Conservation (phyloP, 2,329 filamentous ascomycete genomes). For the Sporothrix schenckii region DNA sequence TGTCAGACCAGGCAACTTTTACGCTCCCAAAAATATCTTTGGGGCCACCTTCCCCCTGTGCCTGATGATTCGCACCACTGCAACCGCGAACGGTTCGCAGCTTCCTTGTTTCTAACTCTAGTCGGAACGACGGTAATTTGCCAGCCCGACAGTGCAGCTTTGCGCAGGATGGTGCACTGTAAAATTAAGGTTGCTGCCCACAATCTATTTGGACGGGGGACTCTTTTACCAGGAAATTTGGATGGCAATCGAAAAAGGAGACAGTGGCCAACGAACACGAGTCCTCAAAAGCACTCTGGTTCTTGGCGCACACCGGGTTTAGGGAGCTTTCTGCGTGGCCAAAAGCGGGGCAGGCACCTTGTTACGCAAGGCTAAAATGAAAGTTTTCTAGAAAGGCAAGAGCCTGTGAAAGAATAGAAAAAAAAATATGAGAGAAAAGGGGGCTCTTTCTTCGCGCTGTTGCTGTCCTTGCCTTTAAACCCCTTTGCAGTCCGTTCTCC, state of each 20-base stretch:
- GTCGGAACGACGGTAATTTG: conserved; percentile 17
- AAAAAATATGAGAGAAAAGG: not conserved
- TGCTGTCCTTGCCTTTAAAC: not conserved
- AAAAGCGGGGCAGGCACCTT: conserved; percentile 20
- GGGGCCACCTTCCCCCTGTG: not conserved
- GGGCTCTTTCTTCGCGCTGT: not conserved
- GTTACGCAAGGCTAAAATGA: conserved; percentile 28
- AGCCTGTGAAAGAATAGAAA: conserved; percentile 9
- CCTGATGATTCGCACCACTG: not conserved
- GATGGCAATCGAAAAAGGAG: not conserved
- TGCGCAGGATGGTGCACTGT: conserved; percentile 12
- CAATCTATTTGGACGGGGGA: not conserved
- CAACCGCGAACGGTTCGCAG: conserved; percentile 15
- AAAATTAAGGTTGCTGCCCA: not conserved
- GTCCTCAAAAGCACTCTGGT: not conserved
- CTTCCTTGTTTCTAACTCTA: not conserved
- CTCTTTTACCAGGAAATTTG: conserved; percentile 5
- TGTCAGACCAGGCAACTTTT: conserved; percentile 19
- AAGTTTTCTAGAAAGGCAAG: not conserved
- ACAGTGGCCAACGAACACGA: not conserved
- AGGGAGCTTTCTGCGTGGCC: conserved; percentile 21
- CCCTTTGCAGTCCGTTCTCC: not conserved
- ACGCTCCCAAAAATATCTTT: not conserved
- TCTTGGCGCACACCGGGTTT: conserved; percentile 7
- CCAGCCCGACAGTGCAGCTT: not conserved